Evolutionary conservation across 2,329 filamentous ascomycete genomes (phyloP).

Genomic region (Alternaria triticina): DNA sequence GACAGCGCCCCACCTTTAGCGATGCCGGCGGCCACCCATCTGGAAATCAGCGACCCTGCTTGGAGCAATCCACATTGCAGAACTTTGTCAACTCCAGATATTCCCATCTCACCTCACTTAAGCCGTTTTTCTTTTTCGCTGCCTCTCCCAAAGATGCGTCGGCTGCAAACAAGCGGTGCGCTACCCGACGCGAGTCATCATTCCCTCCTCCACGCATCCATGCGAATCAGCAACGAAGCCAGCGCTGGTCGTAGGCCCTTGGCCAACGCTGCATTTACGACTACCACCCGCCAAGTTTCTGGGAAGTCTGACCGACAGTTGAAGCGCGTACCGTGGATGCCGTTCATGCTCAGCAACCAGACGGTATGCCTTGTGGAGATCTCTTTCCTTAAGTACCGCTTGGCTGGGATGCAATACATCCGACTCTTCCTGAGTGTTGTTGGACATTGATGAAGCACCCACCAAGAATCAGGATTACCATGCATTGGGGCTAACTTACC

Average conservation of each 20-base stretch:
- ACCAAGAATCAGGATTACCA: constrained; percentile 5
- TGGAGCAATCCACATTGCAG: not conserved
- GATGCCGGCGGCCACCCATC: not conserved
- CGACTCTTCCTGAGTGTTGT: not conserved
- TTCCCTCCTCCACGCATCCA: not conserved
- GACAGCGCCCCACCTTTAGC: not conserved
- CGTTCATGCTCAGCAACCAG: not conserved
- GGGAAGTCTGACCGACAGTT: not conserved
- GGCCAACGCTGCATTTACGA: not conserved
- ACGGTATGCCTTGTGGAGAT: not conserved
- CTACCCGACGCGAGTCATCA: not conserved
- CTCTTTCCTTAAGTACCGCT: not conserved
- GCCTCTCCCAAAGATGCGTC: not conserved
- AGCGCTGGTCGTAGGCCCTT: not conserved
- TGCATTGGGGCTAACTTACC: constrained; percentile 11
- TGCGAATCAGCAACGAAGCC: not conserved
- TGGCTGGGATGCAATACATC: not conserved
- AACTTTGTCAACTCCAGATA: not conserved
- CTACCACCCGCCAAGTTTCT: not conserved
- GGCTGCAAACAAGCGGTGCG: not conserved
- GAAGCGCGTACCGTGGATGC: not conserved
- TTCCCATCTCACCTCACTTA: not conserved
- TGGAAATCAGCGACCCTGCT: not conserved
- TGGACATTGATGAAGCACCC: constrained; percentile 1
- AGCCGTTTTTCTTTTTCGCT: not conserved